A percentile compares a stretch with the other conserved stretches of the same genome.
These are phyloP conservation scores for Sporothrix globosa DNA, from an alignment of 2,329 filamentous ascomycete species.

Conservation along the genomic window DNA sequence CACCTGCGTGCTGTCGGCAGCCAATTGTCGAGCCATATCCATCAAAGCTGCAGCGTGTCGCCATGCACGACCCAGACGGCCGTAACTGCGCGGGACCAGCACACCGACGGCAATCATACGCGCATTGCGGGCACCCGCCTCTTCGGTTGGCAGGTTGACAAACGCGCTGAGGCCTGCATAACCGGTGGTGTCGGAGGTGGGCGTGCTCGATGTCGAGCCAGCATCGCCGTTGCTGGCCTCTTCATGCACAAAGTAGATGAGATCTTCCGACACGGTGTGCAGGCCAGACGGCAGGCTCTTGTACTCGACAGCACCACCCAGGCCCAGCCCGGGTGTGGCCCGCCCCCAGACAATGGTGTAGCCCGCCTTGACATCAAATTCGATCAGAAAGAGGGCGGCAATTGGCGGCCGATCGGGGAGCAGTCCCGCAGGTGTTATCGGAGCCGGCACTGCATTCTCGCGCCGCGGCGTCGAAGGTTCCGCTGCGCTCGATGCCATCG, in stretches of 20 bases:
- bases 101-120: slow-evolving; percentile 91
- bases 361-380: slow-evolving; percentile 90
- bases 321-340: slow-evolving; percentile 66
- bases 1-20: slow-evolving; percentile 65
- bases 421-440: slow-evolving; percentile 24
- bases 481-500: background rate
- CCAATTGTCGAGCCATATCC: slow-evolving; percentile 71
- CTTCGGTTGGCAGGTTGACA: slow-evolving; percentile 77
- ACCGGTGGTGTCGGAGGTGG: slow-evolving; percentile 44
- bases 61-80: slow-evolving; percentile 86
- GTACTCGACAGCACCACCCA: slow-evolving; percentile 91
- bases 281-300: slow-evolving; percentile 93
- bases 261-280: slow-evolving; percentile 83
- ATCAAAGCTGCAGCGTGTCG: slow-evolving; percentile 78
- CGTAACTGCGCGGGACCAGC: slow-evolving; percentile 82
- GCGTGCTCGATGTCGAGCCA: background rate
- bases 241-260: slow-evolving; percentile 92
- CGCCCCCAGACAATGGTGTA: slow-evolving; percentile 90
- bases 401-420: slow-evolving; percentile 61
- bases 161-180: slow-evolving; percentile 92
- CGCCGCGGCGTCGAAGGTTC: slow-evolving; percentile 7
- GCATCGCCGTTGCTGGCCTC: slow-evolving; percentile 41
- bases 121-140: slow-evolving; percentile 78
- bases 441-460: background rate
- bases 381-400: slow-evolving; percentile 82